phyloP scores from a whole-genome alignment of 2,329 filamentous ascomycete species.

The Sporothrix variecibatus region DNA sequence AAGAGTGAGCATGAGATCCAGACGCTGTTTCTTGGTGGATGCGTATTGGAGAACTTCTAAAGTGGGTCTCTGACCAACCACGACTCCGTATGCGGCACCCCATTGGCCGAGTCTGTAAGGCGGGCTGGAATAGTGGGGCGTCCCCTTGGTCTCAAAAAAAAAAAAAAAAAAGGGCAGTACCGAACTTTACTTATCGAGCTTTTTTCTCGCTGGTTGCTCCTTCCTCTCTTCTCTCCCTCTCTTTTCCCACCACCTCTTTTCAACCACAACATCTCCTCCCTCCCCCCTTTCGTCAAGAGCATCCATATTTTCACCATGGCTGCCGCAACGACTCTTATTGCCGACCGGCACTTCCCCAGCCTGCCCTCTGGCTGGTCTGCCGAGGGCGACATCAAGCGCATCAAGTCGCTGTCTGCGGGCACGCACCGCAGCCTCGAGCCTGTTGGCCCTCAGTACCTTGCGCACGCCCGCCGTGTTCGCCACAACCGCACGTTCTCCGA shows the following conservation, averaged over 20 bases:
- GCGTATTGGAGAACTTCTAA: neutral
- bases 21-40: neutral
- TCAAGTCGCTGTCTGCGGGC: conserved; percentile 74
- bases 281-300: conserved; percentile 21
- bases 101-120: conserved; percentile 16
- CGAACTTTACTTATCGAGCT: neutral
- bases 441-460: conserved; percentile 95
- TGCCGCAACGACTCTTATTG: conserved; percentile 57
- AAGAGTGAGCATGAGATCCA: neutral
- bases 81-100: neutral
- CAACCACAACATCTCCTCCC: neutral
- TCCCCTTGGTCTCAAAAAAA: neutral
- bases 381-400: conserved; percentile 88
- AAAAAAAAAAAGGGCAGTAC: conserved; percentile 1
- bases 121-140: conserved; percentile 17
- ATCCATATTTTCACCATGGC: conserved; percentile 55
- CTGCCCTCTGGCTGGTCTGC: conserved; percentile 80
- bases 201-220: neutral
- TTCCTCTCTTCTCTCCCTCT: conserved; percentile 3
- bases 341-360: conserved; percentile 68
- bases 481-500: conserved; percentile 98
- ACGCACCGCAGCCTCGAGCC: conserved; percentile 90
- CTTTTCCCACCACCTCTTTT: neutral
- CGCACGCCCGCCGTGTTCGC: conserved; percentile 90
- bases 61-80: conserved; percentile 1